phyloP scores from a whole-genome alignment of 73 alveolate species.

The Blepharisma stoltei region DNA sequence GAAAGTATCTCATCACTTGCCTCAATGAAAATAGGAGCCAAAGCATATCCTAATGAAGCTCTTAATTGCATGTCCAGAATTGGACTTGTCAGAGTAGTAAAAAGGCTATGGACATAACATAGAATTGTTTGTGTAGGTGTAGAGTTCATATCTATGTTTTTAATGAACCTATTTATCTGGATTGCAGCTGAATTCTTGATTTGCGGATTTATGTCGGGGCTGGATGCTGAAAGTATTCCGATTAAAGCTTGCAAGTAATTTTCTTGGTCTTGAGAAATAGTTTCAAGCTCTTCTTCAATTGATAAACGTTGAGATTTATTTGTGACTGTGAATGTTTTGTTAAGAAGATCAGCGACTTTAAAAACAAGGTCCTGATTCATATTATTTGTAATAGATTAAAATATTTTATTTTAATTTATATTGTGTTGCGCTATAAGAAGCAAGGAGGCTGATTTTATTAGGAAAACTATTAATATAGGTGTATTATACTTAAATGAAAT shows the following conservation, averaged over 20 bases:
- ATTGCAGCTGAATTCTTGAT: slow-evolving; percentile 30
- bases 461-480: no score
- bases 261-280: not conserved
- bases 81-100: not conserved
- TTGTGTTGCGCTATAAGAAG: no score
- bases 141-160: not conserved
- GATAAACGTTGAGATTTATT: not conserved
- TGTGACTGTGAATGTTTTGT: no score
- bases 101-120: not conserved
- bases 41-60: slow-evolving; percentile 27
- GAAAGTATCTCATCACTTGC: not conserved
- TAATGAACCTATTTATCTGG: not conserved
- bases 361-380: no score
- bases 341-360: no score
- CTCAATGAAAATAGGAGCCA: slow-evolving; percentile 18
- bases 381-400: no score
- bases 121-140: not conserved
- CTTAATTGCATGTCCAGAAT: not conserved
- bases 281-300: slow-evolving; percentile 2
- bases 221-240: not conserved
- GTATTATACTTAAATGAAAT: no score
- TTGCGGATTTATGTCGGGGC: not conserved
- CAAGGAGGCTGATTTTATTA: no score
- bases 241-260: not conserved
- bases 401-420: no score